A percentile compares a stretch with the other conserved stretches of the same genome.
phyloP scores from a whole-genome alignment of 2,329 filamentous ascomycete species.

The Sporothrix brasiliensis region DNA sequence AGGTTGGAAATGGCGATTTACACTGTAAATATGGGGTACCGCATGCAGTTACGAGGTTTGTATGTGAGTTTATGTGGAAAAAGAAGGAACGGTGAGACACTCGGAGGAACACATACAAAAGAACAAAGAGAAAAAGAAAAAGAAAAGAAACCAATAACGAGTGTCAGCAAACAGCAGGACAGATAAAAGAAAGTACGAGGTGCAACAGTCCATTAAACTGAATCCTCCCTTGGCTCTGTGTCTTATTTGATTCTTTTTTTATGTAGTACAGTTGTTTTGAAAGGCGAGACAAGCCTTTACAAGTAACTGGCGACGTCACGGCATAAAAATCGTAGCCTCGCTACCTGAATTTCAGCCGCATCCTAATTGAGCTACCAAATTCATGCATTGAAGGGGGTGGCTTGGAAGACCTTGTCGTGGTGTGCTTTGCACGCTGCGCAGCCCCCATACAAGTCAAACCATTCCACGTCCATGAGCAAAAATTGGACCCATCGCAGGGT shows the following conservation, averaged over 20 bases:
- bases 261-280: not conserved
- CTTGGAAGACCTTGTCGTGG: constrained; percentile 21
- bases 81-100: not conserved
- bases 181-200: not conserved
- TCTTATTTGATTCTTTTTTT: not conserved
- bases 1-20: constrained; percentile 18
- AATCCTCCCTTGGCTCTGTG: not conserved
- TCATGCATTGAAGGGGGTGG: constrained; percentile 32
- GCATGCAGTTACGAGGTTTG: constrained; percentile 7
- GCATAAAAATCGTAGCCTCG: not conserved
- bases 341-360: not conserved
- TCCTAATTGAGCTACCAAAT: constrained; percentile 17
- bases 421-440: constrained; percentile 16
- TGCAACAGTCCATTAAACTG: not conserved
- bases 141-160: no score
- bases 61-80: not conserved
- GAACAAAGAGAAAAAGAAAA: not conserved
- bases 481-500: not conserved
- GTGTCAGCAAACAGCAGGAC: not conserved
- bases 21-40: constrained; percentile 14
- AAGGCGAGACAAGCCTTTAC: not conserved
- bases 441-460: constrained; percentile 24
- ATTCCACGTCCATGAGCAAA: not conserved
- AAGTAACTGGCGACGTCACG: not conserved
- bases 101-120: constrained; percentile 4